Evolutionary conservation across 2,329 filamentous ascomycete genomes (phyloP), one percentile per base, ranked within the genome.

Genomic region (Pseudocercospora ulei): DNA sequence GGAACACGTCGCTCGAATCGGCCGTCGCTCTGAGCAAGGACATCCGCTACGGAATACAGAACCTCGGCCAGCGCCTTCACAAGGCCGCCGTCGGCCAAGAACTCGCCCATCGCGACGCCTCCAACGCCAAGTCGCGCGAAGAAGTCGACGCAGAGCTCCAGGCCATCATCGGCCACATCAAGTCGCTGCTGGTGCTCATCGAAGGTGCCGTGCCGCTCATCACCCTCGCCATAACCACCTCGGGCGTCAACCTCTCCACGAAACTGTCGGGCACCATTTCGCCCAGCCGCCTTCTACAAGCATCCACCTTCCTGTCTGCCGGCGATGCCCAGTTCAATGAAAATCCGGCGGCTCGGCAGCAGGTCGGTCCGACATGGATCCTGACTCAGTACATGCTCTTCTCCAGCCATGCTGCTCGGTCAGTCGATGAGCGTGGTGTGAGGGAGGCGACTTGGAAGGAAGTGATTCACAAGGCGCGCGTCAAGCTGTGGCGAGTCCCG

Each of bases 341-440:
- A 47, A 68, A 75, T 25, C 73, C 78, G 4, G 70, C 65, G 0
- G 64, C 67, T 6, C 71, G 80, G 0, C 76, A 84, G 29, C 86
- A 95, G 56, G 81, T 96, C 43, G 90, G 90, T 0, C 86, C 88
- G 0, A 75, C 78, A 0, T 96, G 95, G 55, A 80, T 75, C 0
- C 62, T 96, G 5, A 93, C 87, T 0, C 66, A 96, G 50, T 98
- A 96, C 61, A 95, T 96, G 86, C 72, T 96, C 0, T 98, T 96
- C 54, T 71, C 79, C 2, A 82, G 85, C 1, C 86, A 96, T 60
- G 67, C 78, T 3, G 65, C 67, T 27, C 64, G 73, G 24, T 65
- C 69, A 2, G 68, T 72, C 11, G 66, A 72, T 51, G 62, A 76
- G 62, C 62, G 75, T 58, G 63, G 73, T 52, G 52, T 78, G 49